A percentile compares a stretch with the other conserved stretches of the same genome.
Evolutionary conservation across 2,329 filamentous ascomycete genomes (phyloP).

Genomic region (Coniochaeta hoffmannii): DNA sequence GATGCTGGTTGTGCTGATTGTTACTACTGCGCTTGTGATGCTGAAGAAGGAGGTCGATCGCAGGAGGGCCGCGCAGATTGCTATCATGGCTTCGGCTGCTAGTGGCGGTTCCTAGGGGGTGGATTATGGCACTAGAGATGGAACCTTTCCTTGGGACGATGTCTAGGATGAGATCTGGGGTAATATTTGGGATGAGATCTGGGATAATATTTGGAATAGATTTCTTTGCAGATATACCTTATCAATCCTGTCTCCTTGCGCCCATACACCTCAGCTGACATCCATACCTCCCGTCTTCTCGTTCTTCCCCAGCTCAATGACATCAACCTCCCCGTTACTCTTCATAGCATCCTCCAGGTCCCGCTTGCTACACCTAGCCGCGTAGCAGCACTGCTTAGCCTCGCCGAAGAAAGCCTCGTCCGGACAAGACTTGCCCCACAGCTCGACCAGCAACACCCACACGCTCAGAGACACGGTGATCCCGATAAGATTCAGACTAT

Average conservation of each 20-base stretch:
- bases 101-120: background rate
- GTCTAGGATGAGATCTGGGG: too few relatives aligned
- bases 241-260: too few relatives aligned
- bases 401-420: constrained; percentile 35
- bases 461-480: constrained; percentile 35
- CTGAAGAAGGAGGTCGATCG: constrained; percentile 60
- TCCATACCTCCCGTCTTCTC: constrained; percentile 21
- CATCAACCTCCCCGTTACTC: constrained; percentile 16
- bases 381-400: constrained; percentile 23
- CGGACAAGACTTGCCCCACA: constrained; percentile 39
- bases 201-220: too few relatives aligned
- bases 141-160: too few relatives aligned
- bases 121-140: too few relatives aligned
- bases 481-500: constrained; percentile 36
- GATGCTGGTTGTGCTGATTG: constrained; percentile 40
- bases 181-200: too few relatives aligned
- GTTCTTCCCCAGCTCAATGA: constrained; percentile 16
- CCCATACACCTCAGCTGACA: constrained; percentile 7
- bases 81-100: constrained; percentile 29
- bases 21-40: constrained; percentile 53
- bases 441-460: constrained; percentile 39
- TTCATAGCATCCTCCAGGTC: constrained; percentile 24
- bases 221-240: background rate
- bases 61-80: constrained; percentile 42
- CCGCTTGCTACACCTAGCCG: constrained; percentile 30